A percentile compares a stretch with the other conserved stretches of the same genome.
phyloP scores from a whole-genome alignment of 2,329 filamentous ascomycete genomes.

The Aspergillus spinulosporus region DNA sequence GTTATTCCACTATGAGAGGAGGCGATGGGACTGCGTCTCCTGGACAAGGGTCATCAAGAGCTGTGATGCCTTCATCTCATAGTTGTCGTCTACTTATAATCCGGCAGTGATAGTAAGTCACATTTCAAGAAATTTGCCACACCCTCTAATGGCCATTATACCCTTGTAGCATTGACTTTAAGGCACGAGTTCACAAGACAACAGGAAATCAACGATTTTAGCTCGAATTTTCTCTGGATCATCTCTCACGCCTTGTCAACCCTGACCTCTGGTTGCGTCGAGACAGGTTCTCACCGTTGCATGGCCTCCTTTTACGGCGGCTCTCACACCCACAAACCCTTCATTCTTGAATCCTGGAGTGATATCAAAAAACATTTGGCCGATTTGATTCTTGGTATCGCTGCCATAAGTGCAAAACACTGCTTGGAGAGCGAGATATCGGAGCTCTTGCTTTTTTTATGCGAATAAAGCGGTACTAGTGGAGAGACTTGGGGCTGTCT shows the following conservation, averaged over 20 bases:
- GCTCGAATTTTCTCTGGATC: background rate
- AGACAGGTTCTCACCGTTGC: slow-evolving; percentile 69
- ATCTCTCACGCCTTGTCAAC: slow-evolving; percentile 14
- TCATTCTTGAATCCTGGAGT: slow-evolving; percentile 65
- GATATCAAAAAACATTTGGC: slow-evolving; percentile 61
- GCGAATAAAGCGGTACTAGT: slow-evolving; percentile 46
- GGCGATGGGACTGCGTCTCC: background rate
- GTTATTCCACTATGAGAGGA: background rate
- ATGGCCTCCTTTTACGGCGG: slow-evolving; percentile 69
- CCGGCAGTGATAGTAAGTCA: background rate
- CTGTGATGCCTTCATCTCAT: slow-evolving; percentile 9
- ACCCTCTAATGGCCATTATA: background rate
- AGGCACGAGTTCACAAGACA: slow-evolving; percentile 21
- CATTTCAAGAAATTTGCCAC: background rate
- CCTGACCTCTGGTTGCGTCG: slow-evolving; percentile 61
- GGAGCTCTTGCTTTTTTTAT: slow-evolving; percentile 47
- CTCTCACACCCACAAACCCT: slow-evolving; percentile 61
- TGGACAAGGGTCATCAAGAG: background rate
- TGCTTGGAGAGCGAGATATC: slow-evolving; percentile 49
- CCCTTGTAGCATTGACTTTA: background rate
- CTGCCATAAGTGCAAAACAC: slow-evolving; percentile 53
- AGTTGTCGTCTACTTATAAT: slow-evolving; percentile 8
- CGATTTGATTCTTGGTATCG: slow-evolving; percentile 66
- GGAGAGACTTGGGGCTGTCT: too few species aligned
- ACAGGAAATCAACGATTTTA: slow-evolving; percentile 6